phyloP scores from a whole-genome alignment of 208 protist species.

The Acanthamoeba sp. region DNA sequence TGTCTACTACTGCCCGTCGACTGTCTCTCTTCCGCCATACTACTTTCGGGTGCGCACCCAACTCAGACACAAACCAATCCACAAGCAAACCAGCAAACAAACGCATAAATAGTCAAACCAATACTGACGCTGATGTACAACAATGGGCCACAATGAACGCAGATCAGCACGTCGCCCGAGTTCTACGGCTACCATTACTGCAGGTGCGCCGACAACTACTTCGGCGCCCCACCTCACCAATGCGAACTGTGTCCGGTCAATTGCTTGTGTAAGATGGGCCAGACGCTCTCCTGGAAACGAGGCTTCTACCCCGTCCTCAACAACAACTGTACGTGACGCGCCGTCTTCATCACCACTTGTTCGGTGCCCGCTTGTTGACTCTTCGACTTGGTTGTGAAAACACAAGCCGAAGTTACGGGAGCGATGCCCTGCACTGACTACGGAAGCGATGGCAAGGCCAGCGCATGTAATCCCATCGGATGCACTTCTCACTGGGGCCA shows the following conservation, averaged over 20 bases:
- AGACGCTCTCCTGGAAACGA: background rate
- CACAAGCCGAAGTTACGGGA: background rate
- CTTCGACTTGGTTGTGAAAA: background rate
- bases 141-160: background rate
- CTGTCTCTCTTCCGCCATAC: background rate
- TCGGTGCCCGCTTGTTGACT: background rate
- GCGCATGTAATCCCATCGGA: background rate
- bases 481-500: background rate
- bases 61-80: background rate
- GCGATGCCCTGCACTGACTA: background rate
- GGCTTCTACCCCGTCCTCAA: conserved; percentile 2
- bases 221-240: background rate
- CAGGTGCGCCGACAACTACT: background rate
- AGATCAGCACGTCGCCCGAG: background rate
- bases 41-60: background rate
- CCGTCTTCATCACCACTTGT: background rate
- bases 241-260: background rate
- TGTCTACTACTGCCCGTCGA: background rate
- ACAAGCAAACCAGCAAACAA: background rate
- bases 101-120: too few relatives aligned
- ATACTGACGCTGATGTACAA: background rate
- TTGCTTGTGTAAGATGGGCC: background rate
- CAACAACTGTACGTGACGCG: background rate
- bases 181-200: background rate
- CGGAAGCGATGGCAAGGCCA: background rate